phyloP scores from a whole-genome alignment of 2,329 filamentous ascomycete genomes.

The Colletotrichum lentis region DNA sequence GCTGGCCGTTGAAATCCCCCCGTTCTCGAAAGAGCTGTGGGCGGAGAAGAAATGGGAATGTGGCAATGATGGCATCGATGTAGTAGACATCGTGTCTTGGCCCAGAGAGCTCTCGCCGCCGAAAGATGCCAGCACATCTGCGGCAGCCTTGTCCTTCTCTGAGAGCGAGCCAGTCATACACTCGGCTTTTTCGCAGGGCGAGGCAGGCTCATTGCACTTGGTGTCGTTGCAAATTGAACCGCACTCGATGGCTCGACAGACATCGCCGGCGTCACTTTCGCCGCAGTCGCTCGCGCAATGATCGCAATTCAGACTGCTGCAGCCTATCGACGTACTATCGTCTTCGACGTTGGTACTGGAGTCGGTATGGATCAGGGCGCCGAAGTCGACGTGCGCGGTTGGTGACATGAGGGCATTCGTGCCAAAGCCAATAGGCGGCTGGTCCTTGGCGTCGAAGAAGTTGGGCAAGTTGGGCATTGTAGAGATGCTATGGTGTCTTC shows the following conservation, averaged over 20 bases:
- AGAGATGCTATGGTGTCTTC: slow-evolving; percentile 28
- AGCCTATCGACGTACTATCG: slow-evolving; percentile 47
- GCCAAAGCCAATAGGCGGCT: slow-evolving; percentile 2
- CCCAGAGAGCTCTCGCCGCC: slow-evolving; percentile 5
- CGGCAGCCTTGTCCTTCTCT: slow-evolving; percentile 18
- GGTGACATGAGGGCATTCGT: slow-evolving; percentile 22
- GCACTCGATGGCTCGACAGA: slow-evolving; percentile 50
- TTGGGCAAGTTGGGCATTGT: slow-evolving; percentile 18
- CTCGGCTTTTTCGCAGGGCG: slow-evolving; percentile 48
- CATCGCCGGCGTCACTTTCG: slow-evolving; percentile 45
- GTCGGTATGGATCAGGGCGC: background rate
- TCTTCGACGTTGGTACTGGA: slow-evolving; percentile 31
- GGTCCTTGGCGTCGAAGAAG: slow-evolving; percentile 13
- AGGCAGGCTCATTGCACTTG: slow-evolving; percentile 49
- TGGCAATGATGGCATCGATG: background rate
- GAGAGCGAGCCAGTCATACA: slow-evolving; percentile 41
- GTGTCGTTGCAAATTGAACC: slow-evolving; percentile 52
- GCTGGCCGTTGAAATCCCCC: background rate
- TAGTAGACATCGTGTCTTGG: background rate
- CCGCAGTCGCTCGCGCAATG: slow-evolving; percentile 49
- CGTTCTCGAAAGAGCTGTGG: slow-evolving; percentile 2
- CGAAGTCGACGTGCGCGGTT: slow-evolving; percentile 13
- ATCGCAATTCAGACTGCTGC: slow-evolving; percentile 48
- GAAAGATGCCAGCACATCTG: slow-evolving; percentile 18
- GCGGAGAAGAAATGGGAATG: slow-evolving; percentile 1